phyloP scores from a whole-genome alignment of 2,329 filamentous ascomycete species.

The Calcarisporium arbuscula region DNA sequence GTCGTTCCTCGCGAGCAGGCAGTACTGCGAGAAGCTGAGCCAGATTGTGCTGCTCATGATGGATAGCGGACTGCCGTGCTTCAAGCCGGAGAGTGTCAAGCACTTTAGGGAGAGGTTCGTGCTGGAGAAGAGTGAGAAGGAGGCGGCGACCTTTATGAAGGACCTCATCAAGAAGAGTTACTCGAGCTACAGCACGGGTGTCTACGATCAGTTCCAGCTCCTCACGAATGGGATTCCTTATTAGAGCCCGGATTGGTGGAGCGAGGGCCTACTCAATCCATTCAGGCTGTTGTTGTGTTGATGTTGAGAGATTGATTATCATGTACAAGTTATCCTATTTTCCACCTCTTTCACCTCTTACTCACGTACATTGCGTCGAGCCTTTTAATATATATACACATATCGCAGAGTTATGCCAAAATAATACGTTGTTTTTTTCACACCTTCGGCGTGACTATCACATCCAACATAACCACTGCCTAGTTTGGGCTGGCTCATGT shows the following conservation, averaged over 20 bases:
- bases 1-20: slow-evolving; percentile 81
- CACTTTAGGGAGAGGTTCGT: slow-evolving; percentile 93
- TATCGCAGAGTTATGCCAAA: too few relatives aligned
- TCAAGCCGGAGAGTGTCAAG: slow-evolving; percentile 90
- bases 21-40: slow-evolving; percentile 79
- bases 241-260: slow-evolving; percentile 36
- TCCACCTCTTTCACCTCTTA: too few relatives aligned
- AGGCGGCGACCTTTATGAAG: slow-evolving; percentile 91
- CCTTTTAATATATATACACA: too few relatives aligned
- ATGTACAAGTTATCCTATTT: too few relatives aligned
- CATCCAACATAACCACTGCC: too few relatives aligned
- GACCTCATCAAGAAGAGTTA: slow-evolving; percentile 86
- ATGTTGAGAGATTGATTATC: too few relatives aligned
- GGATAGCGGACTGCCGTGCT: slow-evolving; percentile 91
- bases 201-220: slow-evolving; percentile 97
- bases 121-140: slow-evolving; percentile 81
- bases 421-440: too few relatives aligned
- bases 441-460: too few relatives aligned
- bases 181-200: slow-evolving; percentile 82
- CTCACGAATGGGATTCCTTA: slow-evolving; percentile 97
- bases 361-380: too few relatives aligned
- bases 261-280: too few relatives aligned
- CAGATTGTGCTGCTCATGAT: slow-evolving; percentile 94
- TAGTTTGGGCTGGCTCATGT: too few relatives aligned
- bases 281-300: too few relatives aligned